Percentiles rank a stretch among this genome's conserved stretches.
Evolutionary conservation across 2,329 filamentous ascomycete species (phyloP).

Genomic region (Microsporum audouinii): DNA sequence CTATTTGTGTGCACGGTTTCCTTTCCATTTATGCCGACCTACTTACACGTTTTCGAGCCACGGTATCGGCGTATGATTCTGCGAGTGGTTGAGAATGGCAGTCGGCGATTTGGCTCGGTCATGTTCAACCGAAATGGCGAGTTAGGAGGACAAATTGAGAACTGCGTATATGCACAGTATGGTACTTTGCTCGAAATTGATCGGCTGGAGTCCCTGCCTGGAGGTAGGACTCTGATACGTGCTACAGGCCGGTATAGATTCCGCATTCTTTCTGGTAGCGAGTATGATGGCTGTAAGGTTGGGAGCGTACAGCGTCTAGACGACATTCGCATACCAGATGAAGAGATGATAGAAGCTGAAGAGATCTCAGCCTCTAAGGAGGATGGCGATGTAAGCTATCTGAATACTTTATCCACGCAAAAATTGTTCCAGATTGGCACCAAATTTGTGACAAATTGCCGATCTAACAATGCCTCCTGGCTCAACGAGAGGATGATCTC

Average conservation of each 20-base stretch:
- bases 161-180: slow-evolving; percentile 56
- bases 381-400: slow-evolving; percentile 9
- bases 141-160: background rate
- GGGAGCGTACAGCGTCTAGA: slow-evolving; percentile 66
- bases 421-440: slow-evolving; percentile 55
- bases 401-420: slow-evolving; percentile 13
- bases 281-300: slow-evolving; percentile 65
- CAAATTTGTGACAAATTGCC: slow-evolving; percentile 59
- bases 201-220: slow-evolving; percentile 59
- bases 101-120: slow-evolving; percentile 75
- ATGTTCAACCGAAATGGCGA: slow-evolving; percentile 47
- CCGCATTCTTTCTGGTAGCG: slow-evolving; percentile 50
- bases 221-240: slow-evolving; percentile 73
- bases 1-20: slow-evolving; percentile 68
- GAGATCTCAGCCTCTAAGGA: slow-evolving; percentile 41
- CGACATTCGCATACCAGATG: slow-evolving; percentile 69
- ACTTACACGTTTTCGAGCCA: slow-evolving; percentile 86
- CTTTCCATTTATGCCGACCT: slow-evolving; percentile 73
- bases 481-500: slow-evolving; percentile 58
- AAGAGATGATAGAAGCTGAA: slow-evolving; percentile 61
- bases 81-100: slow-evolving; percentile 56
- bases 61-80: slow-evolving; percentile 82
- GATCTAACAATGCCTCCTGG: slow-evolving; percentile 59
- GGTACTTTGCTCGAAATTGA: slow-evolving; percentile 70
- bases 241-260: slow-evolving; percentile 68